phyloP scores from a whole-genome alignment of 257 asterid genomes.

The Scutellaria baicalensis region DNA sequence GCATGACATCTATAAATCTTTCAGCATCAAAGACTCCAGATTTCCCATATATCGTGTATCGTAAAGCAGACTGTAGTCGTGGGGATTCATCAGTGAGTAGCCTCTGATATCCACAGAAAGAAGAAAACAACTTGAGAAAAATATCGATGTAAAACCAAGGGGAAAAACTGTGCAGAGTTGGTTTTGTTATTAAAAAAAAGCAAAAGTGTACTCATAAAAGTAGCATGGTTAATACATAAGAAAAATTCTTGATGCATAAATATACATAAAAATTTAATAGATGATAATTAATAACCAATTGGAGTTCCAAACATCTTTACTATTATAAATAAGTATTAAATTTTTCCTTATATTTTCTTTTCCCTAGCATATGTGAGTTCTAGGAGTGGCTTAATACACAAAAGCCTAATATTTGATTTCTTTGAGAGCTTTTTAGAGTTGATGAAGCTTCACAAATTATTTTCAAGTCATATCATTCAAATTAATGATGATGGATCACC shows the following conservation, averaged over 20 bases:
- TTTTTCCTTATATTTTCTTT: neutral
- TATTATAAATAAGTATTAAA: neutral
- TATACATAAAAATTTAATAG: neutral
- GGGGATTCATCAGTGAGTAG: constrained; percentile 97
- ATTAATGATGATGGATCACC: neutral
- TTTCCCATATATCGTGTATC: constrained; percentile 92
- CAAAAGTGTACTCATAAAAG: neutral
- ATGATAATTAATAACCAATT: neutral
- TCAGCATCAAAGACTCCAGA: constrained; percentile 95
- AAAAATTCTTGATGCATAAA: neutral
- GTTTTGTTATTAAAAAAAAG: neutral
- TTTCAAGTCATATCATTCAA: neutral
- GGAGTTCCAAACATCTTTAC: neutral
- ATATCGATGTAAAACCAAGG: neutral
- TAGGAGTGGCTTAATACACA: neutral
- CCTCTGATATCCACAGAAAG: constrained; percentile 44
- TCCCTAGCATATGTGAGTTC: too few relatives aligned
- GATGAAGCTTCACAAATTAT: neutral
- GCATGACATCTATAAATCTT: constrained; percentile 96
- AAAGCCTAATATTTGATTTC: neutral
- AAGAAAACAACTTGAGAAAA: constrained; percentile 3
- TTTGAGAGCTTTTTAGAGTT: neutral
- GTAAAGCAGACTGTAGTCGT: constrained; percentile 76
- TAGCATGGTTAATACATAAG: neutral
- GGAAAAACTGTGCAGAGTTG: neutral